Evolutionary conservation across 768 basidiomycete species (phyloP), one percentile per base, ranked within the genome.

Genomic region (Chalciporus pseudorubinellus): DNA sequence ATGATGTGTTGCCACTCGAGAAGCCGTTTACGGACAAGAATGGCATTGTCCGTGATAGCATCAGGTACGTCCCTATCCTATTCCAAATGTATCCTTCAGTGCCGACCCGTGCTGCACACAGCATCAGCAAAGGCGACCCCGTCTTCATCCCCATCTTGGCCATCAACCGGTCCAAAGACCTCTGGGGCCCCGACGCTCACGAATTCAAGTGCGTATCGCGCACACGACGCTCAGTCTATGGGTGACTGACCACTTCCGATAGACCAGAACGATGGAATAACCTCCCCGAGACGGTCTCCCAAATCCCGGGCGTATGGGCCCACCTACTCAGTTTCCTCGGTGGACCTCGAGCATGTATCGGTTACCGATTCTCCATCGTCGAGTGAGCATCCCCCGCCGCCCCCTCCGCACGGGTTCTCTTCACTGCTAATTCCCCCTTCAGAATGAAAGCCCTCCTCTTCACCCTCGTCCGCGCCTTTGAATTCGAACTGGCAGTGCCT

Each of bases 181-280:
- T 86, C 1, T 88, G 85, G 84, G 85, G 86, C 6, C 71, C 77
- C 12, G 84, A 88, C 59, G 79, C 82, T 0, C 43, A 51, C 18
- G 77, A 82, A 42, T 89, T 87, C 74, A 80, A 66, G 84, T 83
- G 50, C 42, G 74, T 45, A 19, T 22, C 48, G 2, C 26, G 26
- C 26, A 28, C 9, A 28, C 9, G 26, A 28, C 26, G n/a, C n/a
- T n/a, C 26, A 28, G 9, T 9, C 26, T 5, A 5, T 28, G 26
- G 9, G 4, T 28, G 4, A 28, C 4, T 48, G 19, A 52, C 5
- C 16, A 16, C 18, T 18, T 14, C 22, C 26, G 42, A 22, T 51
- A 87, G 83, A 56, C 86, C 86, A 0, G 85, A 87, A 56, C 73
- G 85, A 1, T 89, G 86, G 86, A 61, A 70, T 16, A 58, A 70